Evolutionary conservation across 192 early-diverging fungal species (phyloP).

Genomic region (Paraglomus brasilianum): DNA sequence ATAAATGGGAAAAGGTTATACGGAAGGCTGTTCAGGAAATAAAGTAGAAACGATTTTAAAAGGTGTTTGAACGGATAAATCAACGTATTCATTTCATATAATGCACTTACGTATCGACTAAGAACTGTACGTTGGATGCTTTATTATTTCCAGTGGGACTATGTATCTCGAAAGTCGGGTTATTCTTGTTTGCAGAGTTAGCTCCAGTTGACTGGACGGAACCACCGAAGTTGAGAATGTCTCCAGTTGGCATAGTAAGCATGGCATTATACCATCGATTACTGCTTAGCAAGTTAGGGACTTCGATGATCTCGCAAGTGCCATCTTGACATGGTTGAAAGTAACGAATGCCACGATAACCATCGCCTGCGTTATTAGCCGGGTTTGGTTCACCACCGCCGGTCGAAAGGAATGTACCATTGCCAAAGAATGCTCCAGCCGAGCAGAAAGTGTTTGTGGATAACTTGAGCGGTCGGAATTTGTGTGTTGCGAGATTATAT

Average conservation of each 20-base stretch:
- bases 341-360: slow-evolving; percentile 47
- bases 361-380: slow-evolving; percentile 29
- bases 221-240: slow-evolving; percentile 57
- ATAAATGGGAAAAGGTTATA: slow-evolving; percentile 54
- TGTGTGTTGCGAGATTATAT: slow-evolving; percentile 48
- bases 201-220: slow-evolving; percentile 42
- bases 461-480: slow-evolving; percentile 41
- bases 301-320: slow-evolving; percentile 49
- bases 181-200: slow-evolving; percentile 44
- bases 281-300: slow-evolving; percentile 36
- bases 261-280: slow-evolving; percentile 57
- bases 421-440: slow-evolving; percentile 49
- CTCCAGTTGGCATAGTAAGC: slow-evolving; percentile 43
- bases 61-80: background rate
- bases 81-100: no score
- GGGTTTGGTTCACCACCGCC: slow-evolving; percentile 44
- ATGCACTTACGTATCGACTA: slow-evolving; percentile 38
- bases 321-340: slow-evolving; percentile 46
- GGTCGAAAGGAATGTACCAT: slow-evolving; percentile 51
- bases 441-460: slow-evolving; percentile 58
- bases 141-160: slow-evolving; percentile 18
- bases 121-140: slow-evolving; percentile 40
- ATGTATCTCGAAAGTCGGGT: slow-evolving; percentile 45
- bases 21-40: slow-evolving; percentile 36
- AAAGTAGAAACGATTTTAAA: no score